Evolutionary conservation across 306 rosid species (phyloP), one percentile per base, ranked within the genome.

Genomic region (Pyrus bretschneideri): DNA sequence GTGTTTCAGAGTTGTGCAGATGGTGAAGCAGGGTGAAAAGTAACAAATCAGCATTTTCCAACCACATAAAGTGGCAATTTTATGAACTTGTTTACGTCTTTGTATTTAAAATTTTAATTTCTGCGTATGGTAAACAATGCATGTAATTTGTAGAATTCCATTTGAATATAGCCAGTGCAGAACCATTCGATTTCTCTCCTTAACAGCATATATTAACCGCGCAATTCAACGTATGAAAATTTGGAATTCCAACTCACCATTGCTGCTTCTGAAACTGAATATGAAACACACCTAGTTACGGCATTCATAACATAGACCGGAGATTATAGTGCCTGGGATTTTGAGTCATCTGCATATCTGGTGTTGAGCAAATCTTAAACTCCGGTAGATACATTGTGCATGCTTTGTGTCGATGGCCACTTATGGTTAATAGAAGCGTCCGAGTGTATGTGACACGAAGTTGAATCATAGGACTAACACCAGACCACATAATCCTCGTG

Each of bases 81-180:
- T 25, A 29, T 45, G 62, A 35, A 40, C 58, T 30, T 55, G 40
- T 62, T 57, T 71, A 29, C 60, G 74, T 74, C 57, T 78, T 76
- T 57, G 38, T 71, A 61, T 52, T 29, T 51, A 40, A 45, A 1
- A 15, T 17, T 51, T 51, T 51, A 2, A 17, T 0, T 79, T 71
- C 4, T 65, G 71, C 67, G 57, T 69, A 42, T 74, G 85, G 72
- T 73, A 22, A 54, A 80, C 57, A 82, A 44, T 11, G 61, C 54
- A 46, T 83, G 59, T 83, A n/a, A 69, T 21, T 75, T 40, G 30
- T 62, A 35, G 49, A 62, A 51, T 75, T 70, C 75, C 33, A n/a
- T 70, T 76, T 55, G 68, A 73, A 58, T 23, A 73, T 15, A 15
- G 46, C 25, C 76, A 73, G 52, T 73, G 67, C 68, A 40, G 67